These are phyloP conservation scores for cucumber (Cucumis sativus) DNA, from an alignment of 306 rosid species.

Conservation along the genomic window Cucumber_9930_V3 NC_026661.2:22060501-22061000, in stretches of 20 bases:
- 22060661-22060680: conserved; percentile 10
- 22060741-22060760: conserved; percentile 30
- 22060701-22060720: conserved; percentile 31
- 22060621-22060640: conserved; percentile 45
- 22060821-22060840: conserved; percentile 69
- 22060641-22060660: conserved; percentile 56
- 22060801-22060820: conserved; percentile 74
- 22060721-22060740: conserved; percentile 57
- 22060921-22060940: background rate
- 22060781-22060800: conserved; percentile 51
- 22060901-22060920: background rate
- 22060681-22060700: conserved; percentile 12
- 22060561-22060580: conserved; percentile 62
- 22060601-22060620: conserved; percentile 71
- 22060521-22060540: conserved; percentile 63
- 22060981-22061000: conserved; percentile 64
- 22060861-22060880: conserved; percentile 61
- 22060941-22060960: background rate
- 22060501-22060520: conserved; percentile 57
- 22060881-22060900: conserved; percentile 13
- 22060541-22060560: conserved; percentile 48
- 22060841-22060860: conserved; percentile 63
- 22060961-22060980: conserved; percentile 48
- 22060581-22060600: conserved; percentile 55
- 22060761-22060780: conserved; percentile 32